A percentile compares a stretch with the other conserved stretches of the same genome.
Conservation (phyloP, 768 basidiomycete species). For the Kwoniella europaea region DNA sequence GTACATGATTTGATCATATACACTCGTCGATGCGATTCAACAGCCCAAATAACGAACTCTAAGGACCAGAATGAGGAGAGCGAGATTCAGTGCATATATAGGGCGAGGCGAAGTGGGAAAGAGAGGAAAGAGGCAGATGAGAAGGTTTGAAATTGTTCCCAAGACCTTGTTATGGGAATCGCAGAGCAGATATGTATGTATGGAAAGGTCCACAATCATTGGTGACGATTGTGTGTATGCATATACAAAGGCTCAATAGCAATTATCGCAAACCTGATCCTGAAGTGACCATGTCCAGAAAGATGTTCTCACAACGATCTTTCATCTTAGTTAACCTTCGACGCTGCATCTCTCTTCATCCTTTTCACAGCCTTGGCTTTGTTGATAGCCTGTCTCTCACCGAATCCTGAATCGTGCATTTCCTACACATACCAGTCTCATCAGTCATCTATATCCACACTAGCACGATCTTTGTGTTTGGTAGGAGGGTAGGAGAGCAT, state of each 20-base stretch:
- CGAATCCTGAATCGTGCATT: constrained; percentile 85
- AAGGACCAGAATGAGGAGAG: not conserved
- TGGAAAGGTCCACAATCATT: not conserved
- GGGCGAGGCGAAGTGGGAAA: too few relatives aligned
- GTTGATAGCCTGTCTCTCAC: constrained; percentile 82
- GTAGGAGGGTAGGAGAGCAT: too few relatives aligned
- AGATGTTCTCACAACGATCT: not conserved
- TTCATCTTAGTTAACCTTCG: not conserved
- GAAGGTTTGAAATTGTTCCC: not conserved
- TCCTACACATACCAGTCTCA: constrained; percentile 37
- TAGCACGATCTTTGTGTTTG: too few relatives aligned
- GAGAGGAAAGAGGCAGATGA: not conserved
- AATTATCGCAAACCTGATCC: too few relatives aligned
- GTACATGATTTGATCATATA: not conserved
- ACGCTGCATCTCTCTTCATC: constrained; percentile 47
- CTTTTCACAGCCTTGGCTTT: constrained; percentile 65
- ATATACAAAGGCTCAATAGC: not conserved
- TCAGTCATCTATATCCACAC: not conserved
- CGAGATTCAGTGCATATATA: too few relatives aligned
- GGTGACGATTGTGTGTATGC: not conserved
- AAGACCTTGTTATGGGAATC: too few relatives aligned
- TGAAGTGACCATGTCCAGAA: not conserved
- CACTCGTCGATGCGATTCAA: too few relatives aligned
- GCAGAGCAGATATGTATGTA: too few relatives aligned
- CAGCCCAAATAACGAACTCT: not conserved